Conservation (phyloP, 768 basidiomycete genomes). For the Lactarius indigo region DNA sequence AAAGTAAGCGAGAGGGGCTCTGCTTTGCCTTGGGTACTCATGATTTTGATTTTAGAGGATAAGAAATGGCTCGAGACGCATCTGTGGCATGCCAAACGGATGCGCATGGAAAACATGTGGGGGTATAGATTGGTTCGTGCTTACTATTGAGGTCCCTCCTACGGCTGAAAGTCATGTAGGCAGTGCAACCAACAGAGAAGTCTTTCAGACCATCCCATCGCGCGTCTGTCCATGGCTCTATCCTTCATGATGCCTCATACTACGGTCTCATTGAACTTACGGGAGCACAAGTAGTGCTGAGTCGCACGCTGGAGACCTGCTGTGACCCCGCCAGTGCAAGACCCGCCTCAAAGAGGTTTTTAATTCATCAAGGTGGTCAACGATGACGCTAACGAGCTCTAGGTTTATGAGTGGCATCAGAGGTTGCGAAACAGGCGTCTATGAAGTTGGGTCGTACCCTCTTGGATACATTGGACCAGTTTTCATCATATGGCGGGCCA, state of each 20-base stretch:
- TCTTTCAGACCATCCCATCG: conserved; percentile 89
- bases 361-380: not conserved
- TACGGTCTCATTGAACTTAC: conserved; percentile 69
- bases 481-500: conserved; percentile 70
- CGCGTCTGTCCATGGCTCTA: conserved; percentile 78
- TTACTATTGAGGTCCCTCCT: not conserved
- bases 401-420: conserved; percentile 70
- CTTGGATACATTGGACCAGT: conserved; percentile 65
- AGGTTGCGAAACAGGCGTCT: conserved; percentile 61
- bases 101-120: conserved; percentile 93
- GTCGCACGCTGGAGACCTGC: conserved; percentile 47
- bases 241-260: conserved; percentile 90
- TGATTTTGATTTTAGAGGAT: conserved; percentile 45
- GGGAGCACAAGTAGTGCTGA: conserved; percentile 56
- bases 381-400: conserved; percentile 7
- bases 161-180: conserved; percentile 40
- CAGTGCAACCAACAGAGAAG: conserved; percentile 86
- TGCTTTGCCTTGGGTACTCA: not conserved
- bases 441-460: conserved; percentile 63
- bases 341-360: conserved; percentile 60
- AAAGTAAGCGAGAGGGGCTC: conserved; percentile 47
- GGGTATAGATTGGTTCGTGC: conserved; percentile 74
- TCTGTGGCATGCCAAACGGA: conserved; percentile 95
- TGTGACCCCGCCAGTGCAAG: conserved; percentile 63
- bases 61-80: conserved; percentile 97